Base-by-base conservation (phyloP, 1,284 basidiomycete species). In the Trichosporon faecale region DNA sequence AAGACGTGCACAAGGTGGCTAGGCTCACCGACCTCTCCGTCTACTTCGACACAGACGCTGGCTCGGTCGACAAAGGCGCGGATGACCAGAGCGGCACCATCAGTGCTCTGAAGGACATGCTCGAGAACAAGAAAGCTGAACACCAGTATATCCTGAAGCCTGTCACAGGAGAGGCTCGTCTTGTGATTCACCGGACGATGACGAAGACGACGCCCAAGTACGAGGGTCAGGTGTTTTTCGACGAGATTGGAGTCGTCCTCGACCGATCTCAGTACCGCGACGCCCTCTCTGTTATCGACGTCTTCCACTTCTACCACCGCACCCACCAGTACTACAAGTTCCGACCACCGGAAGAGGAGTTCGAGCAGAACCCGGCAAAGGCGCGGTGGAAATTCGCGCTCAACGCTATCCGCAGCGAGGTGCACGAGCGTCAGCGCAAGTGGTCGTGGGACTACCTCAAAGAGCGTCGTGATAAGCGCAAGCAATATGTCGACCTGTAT, bases 61-160 rank as follows among this genome's bases (percentile, higher is more conserved):
- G 86, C 25, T 94, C 91, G 74, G 88, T 99, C 18, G 78, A 81
- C 83, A 89, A 91, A 27, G 93, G 91, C 5, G 84, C 74, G 4
- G 77, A 83, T 52, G 79, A 84, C 37, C 74, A 85, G 23, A 79
- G 86, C 16, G 90, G 93, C 70, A 91, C 91, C n/a, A 88, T 94
- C 69, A 85, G 89, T 69, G 90, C 88, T 73, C 94, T 98, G 79
- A 89, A 88, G 68, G 86, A 88, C 9, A 90, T 95, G 87, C 93
- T 95, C 72, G 87, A 85, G 6, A 73, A 84, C 85, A 64, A 72
- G 35, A 71, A 84, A 82, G 70, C 87, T 85, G 84, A 87, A 29
- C 98, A 99, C 82, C 97, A 99, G 81, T 98, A 94, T 82, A 91
- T 99, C 72, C 87, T 99, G 49, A 95, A 93, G 80, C 97, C 97